These are phyloP conservation scores for Jacaranda copaia DNA, from an alignment of 257 asterid genomes.

Conservation along the genomic window DNA sequence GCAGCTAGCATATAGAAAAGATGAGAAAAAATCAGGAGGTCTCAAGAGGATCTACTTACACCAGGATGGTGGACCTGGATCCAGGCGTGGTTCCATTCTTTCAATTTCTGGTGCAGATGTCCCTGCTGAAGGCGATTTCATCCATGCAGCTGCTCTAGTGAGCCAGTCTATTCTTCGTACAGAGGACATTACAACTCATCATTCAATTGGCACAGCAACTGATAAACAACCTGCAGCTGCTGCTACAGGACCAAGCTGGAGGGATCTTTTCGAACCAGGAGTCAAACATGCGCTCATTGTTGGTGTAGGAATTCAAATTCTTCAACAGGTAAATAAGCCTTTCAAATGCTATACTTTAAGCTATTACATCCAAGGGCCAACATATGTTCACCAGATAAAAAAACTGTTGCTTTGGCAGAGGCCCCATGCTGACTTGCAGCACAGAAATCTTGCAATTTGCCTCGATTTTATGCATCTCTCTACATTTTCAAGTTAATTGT, in stretches of 20 bases:
- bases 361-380: background rate
- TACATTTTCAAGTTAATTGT: too few relatives aligned
- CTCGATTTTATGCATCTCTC: too few relatives aligned
- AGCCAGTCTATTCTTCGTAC: constrained; percentile 83
- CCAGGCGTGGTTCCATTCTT: constrained; percentile 77
- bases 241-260: constrained; percentile 65
- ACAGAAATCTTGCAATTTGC: too few relatives aligned
- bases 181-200: constrained; percentile 57
- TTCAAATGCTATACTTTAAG: constrained; percentile 1
- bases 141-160: constrained; percentile 93
- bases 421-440: too few relatives aligned
- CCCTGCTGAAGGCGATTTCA: constrained; percentile 54
- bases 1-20: constrained; percentile 91
- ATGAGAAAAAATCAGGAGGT: constrained; percentile 66
- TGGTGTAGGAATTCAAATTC: constrained; percentile 93
- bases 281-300: constrained; percentile 90
- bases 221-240: constrained; percentile 54
- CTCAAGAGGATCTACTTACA: constrained; percentile 86
- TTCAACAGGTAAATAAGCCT: constrained; percentile 77
- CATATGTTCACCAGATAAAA: too few relatives aligned
- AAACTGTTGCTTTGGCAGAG: too few relatives aligned
- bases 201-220: constrained; percentile 56
- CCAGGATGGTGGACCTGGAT: constrained; percentile 72
- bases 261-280: constrained; percentile 90
- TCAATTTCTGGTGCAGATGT: constrained; percentile 68